Evolutionary conservation across 1,139 yeast genomes (phyloP).

Genomic region (Suhomyces bokatorum): DNA sequence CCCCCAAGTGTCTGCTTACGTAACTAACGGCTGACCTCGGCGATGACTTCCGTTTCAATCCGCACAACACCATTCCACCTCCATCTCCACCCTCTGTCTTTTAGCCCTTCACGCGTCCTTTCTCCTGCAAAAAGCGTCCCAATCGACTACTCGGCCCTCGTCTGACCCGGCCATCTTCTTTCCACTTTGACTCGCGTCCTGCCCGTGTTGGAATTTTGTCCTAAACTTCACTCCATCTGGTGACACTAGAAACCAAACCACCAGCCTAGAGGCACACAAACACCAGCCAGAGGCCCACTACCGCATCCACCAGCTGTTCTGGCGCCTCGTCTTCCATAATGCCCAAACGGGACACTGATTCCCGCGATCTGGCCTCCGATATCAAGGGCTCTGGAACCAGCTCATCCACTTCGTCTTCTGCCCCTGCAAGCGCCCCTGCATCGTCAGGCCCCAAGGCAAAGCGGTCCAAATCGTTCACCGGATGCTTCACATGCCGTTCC

Average conservation of each 20-base stretch:
- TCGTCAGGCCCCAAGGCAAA: constrained; percentile 13
- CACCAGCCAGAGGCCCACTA: no score
- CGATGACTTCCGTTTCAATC: constrained; percentile 9
- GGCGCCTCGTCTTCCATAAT: not conserved
- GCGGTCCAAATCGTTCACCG: constrained; percentile 47
- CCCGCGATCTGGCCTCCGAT: not conserved
- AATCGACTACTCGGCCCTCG: not conserved
- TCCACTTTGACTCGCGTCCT: no score
- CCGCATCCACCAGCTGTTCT: not conserved
- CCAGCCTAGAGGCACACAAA: no score
- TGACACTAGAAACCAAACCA: no score
- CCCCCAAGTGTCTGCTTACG: constrained; percentile 1
- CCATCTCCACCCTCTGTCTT: not conserved
- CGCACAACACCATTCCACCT: not conserved
- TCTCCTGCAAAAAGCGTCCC: not conserved
- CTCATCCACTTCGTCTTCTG: not conserved
- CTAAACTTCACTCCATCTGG: no score
- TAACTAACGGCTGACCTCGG: constrained; percentile 5
- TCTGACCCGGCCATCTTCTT: not conserved
- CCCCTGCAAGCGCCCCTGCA: not conserved
- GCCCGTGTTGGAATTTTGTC: no score
- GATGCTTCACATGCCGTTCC: constrained; percentile 54
- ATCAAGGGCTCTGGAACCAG: not conserved
- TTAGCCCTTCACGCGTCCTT: not conserved
- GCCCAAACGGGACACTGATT: not conserved